Evolutionary conservation across 352 stramenopile genomes (phyloP).

Genomic region (Pythium dissotocum): DNA sequence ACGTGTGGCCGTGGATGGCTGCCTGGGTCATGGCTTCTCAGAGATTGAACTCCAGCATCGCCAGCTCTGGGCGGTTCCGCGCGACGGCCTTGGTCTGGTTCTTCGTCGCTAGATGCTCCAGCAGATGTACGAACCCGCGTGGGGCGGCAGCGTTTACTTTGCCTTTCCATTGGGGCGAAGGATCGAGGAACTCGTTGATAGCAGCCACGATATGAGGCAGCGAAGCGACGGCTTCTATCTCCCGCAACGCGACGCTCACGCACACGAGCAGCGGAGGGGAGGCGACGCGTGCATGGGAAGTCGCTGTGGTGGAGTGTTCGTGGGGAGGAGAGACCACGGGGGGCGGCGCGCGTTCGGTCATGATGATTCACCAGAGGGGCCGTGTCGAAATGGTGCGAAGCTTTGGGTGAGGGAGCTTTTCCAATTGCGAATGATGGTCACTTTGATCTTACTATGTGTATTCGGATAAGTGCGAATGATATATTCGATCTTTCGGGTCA

Average conservation of each 20-base stretch:
- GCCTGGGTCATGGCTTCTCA: constrained; percentile 26
- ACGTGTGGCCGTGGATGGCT: constrained; percentile 15
- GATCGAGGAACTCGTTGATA: constrained; percentile 39
- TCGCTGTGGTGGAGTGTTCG: too few relatives aligned
- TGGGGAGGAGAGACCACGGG: too few relatives aligned
- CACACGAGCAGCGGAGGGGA: not conserved
- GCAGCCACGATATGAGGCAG: constrained; percentile 40
- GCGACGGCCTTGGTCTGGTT: not conserved
- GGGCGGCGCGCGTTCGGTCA: too few relatives aligned
- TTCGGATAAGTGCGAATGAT: too few relatives aligned
- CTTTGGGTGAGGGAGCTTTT: too few relatives aligned
- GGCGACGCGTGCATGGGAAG: too few relatives aligned
- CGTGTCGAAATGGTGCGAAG: too few relatives aligned
- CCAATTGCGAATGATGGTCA: too few relatives aligned
- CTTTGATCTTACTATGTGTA: too few relatives aligned
- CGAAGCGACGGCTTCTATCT: constrained; percentile 25
- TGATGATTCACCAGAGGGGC: too few relatives aligned
- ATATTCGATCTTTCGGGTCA: too few relatives aligned
- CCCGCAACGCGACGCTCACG: constrained; percentile 7
- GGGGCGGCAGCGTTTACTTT: constrained; percentile 39
- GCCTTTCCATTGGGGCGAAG: constrained; percentile 34
- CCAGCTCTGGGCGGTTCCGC: constrained; percentile 15
- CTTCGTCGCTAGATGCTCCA: constrained; percentile 35
- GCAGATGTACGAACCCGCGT: constrained; percentile 41
- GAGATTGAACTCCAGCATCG: constrained; percentile 32